phyloP scores from a whole-genome alignment of 805 yeast species.

The Lipomyces starkeyi region DNA sequence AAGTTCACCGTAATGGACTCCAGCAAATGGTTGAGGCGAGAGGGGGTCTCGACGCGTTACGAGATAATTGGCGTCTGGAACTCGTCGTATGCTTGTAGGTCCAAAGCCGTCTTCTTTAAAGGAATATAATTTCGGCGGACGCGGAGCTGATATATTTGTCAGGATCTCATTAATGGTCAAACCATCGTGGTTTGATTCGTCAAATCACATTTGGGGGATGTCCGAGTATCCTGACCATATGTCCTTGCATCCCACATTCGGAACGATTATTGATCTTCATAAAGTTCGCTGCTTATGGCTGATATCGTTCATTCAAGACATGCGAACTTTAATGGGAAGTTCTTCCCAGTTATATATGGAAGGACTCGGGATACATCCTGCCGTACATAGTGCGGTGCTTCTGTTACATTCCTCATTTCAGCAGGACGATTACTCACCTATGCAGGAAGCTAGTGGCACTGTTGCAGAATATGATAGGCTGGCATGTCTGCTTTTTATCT shows the following conservation, averaged over 20 bases:
- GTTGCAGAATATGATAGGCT: neutral
- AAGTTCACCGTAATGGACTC: neutral
- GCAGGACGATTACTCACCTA: neutral
- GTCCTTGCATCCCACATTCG: neutral
- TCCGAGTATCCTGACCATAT: neutral
- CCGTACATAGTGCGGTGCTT: neutral
- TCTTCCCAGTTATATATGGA: neutral
- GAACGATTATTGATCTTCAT: neutral
- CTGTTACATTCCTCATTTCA: neutral
- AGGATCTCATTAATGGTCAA: neutral
- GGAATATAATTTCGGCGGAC: neutral
- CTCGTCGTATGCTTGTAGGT: neutral
- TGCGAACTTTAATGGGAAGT: neutral
- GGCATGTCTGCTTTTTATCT: neutral
- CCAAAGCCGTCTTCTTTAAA: neutral
- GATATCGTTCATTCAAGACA: neutral
- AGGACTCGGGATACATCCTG: neutral
- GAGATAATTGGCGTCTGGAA: neutral
- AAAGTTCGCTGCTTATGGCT: neutral
- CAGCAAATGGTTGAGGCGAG: neutral
- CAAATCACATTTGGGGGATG: neutral
- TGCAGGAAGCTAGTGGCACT: neutral
- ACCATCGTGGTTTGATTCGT: neutral
- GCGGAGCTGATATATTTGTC: too few relatives aligned
- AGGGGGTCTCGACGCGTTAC: neutral